A percentile compares a stretch with the other conserved stretches of the same genome.
Conservation (phyloP, 257 asterid genomes). For the Oldenlandia corymbosa region DNA sequence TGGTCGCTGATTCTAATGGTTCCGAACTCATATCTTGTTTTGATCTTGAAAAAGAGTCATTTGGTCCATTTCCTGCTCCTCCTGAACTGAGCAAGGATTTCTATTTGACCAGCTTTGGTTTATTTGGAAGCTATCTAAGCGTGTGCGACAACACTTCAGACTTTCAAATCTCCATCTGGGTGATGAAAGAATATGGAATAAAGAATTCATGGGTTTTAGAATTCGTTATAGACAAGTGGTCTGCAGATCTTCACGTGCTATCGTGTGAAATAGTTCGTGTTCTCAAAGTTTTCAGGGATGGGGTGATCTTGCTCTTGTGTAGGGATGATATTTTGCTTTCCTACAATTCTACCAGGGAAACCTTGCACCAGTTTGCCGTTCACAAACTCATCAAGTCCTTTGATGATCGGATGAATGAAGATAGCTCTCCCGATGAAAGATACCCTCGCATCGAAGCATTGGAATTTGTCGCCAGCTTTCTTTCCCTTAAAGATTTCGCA, state of each 20-base stretch:
- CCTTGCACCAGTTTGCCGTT: not conserved
- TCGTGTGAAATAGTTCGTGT: slow-evolving; percentile 15
- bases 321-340: slow-evolving; percentile 23
- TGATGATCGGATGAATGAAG: slow-evolving; percentile 2
- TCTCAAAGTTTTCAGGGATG: slow-evolving; percentile 33
- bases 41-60: slow-evolving; percentile 35
- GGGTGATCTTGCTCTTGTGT: slow-evolving; percentile 36
- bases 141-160: slow-evolving; percentile 25
- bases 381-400: not conserved
- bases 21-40: slow-evolving; percentile 42
- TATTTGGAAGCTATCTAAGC: slow-evolving; percentile 21
- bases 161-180: slow-evolving; percentile 35
- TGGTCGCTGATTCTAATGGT: slow-evolving; percentile 29
- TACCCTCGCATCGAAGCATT: slow-evolving; percentile 9
- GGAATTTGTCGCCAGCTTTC: slow-evolving; percentile 24
- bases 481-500: slow-evolving; percentile 25
- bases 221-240: slow-evolving; percentile 17
- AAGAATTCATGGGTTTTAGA: slow-evolving; percentile 33
- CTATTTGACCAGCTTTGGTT: slow-evolving; percentile 4
- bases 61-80: slow-evolving; percentile 17
- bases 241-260: slow-evolving; percentile 5
- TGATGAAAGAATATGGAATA: slow-evolving; percentile 41
- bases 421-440: not conserved
- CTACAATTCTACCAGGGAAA: slow-evolving; percentile 21
- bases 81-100: not conserved